A percentile compares a stretch with the other conserved stretches of the same genome.
Conservation (phyloP, 176 grass and related monocot species). For the Eleusine coracana region DNA sequence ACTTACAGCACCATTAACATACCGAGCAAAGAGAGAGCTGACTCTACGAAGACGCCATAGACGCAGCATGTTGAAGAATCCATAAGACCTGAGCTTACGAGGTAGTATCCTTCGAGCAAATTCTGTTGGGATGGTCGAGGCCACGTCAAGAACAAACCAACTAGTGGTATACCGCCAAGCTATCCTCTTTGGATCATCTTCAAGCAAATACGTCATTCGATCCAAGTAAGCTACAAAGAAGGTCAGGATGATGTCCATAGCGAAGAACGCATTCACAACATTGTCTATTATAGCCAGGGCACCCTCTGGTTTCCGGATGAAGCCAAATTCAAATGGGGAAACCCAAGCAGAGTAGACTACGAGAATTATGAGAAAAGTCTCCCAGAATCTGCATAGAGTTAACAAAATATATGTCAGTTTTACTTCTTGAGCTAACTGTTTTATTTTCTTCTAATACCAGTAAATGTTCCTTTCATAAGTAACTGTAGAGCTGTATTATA, state of each 20-base stretch:
- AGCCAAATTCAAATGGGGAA: constrained; percentile 96
- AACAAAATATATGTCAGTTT: constrained; percentile 38
- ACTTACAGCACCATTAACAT: constrained; percentile 10
- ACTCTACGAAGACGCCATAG: constrained; percentile 97
- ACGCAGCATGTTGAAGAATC: constrained; percentile 97
- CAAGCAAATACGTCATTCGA: constrained; percentile 64
- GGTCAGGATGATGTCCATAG: constrained; percentile 81
- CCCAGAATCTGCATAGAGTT: constrained; percentile 66
- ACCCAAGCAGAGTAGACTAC: constrained; percentile 95
- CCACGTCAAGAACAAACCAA: constrained; percentile 89
- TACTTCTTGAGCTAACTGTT: not conserved
- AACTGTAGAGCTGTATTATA: not conserved
- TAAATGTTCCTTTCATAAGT: not conserved
- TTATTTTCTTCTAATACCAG: constrained; percentile 21
- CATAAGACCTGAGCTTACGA: constrained; percentile 62
- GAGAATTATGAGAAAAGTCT: constrained; percentile 81
- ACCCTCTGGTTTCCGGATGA: constrained; percentile 57
- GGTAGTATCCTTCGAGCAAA: constrained; percentile 68
- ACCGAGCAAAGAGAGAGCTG: constrained; percentile 94
- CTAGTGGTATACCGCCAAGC: constrained; percentile 70
- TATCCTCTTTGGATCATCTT: constrained; percentile 69
- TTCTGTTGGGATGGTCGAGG: constrained; percentile 80
- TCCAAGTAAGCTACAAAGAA: constrained; percentile 96
- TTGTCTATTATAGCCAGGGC: constrained; percentile 69
- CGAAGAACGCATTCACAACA: constrained; percentile 81